Percentiles rank a stretch among this genome's conserved stretches.
Evolutionary conservation across 805 yeast species (phyloP).

Genomic region (Pachysolen tannophilus): DNA sequence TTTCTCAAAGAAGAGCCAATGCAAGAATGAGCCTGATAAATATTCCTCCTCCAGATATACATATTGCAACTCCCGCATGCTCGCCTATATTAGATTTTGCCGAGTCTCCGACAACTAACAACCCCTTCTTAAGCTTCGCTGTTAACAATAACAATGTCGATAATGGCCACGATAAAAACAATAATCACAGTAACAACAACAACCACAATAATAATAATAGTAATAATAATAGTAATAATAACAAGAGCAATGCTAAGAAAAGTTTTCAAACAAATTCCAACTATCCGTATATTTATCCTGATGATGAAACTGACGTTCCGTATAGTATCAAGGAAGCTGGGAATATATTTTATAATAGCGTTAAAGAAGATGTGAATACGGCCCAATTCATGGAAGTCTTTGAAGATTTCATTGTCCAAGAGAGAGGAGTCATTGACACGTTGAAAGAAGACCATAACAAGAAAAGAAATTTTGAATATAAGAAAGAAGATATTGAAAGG

Average conservation of each 20-base stretch:
- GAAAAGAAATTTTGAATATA: slow-evolving; percentile 12
- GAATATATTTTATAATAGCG: slow-evolving; percentile 50
- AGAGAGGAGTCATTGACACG: slow-evolving; percentile 41
- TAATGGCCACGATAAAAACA: no score
- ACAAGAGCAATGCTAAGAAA: slow-evolving; percentile 14
- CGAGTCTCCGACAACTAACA: no score
- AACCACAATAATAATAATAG: slow-evolving; percentile 22
- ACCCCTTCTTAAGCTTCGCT: no score
- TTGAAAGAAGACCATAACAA: slow-evolving; percentile 11
- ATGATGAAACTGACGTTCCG: slow-evolving; percentile 43
- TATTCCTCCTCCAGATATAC: slow-evolving; percentile 32
- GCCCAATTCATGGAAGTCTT: slow-evolving; percentile 68
- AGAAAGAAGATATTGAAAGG: slow-evolving; percentile 19
- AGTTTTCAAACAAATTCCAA: slow-evolving; percentile 23
- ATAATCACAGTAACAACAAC: no score
- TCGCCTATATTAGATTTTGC: slow-evolving; percentile 63
- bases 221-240: slow-evolving; percentile 15
- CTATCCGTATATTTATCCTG: slow-evolving; percentile 23
- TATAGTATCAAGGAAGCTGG: slow-evolving; percentile 76
- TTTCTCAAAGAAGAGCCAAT: slow-evolving; percentile 20
- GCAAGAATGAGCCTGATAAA: slow-evolving; percentile 24
- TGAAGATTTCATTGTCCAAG: slow-evolving; percentile 63
- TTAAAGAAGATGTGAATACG: slow-evolving; percentile 58
- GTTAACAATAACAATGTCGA: no score
- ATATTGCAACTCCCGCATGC: slow-evolving; percentile 83